A percentile compares a stretch with the other conserved stretches of the same genome.
phyloP scores from a whole-genome alignment of 2,329 filamentous ascomycete genomes.

The Fusarium denticulatum region DNA sequence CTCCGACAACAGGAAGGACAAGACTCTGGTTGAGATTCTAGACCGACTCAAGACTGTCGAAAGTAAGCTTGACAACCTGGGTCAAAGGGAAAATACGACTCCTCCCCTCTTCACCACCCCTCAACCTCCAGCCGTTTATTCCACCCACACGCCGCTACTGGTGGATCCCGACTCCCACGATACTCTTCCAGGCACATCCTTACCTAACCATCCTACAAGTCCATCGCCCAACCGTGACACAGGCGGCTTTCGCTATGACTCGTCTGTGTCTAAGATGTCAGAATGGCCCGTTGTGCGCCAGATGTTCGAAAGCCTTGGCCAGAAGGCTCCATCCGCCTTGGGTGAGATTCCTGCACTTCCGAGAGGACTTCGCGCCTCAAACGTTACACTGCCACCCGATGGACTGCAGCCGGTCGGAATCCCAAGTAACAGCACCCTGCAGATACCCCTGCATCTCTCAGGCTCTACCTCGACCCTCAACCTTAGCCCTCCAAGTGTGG shows the following conservation, averaged over 20 bases:
- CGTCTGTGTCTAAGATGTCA: conserved; percentile 39
- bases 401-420: conserved; percentile 36
- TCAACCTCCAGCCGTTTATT: conserved; percentile 35
- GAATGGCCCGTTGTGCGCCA: conserved; percentile 43
- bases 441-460: conserved; percentile 35
- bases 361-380: conserved; percentile 38
- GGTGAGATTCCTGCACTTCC: conserved; percentile 32
- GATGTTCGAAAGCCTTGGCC: conserved; percentile 40
- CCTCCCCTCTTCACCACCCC: conserved; percentile 31
- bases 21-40: conserved; percentile 69
- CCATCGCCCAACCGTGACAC: conserved; percentile 23
- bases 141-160: conserved; percentile 33
- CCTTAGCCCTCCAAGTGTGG: conserved; percentile 46
- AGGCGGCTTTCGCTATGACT: conserved; percentile 43
- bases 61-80: conserved; percentile 62
- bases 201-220: conserved; percentile 28
- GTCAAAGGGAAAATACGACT: conserved; percentile 36
- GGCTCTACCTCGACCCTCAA: conserved; percentile 22
- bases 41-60: conserved; percentile 65
- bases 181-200: conserved; percentile 29
- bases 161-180: conserved; percentile 39
- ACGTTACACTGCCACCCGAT: conserved; percentile 32
- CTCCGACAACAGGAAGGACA: conserved; percentile 63
- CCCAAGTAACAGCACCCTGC: conserved; percentile 28
- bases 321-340: conserved; percentile 32